phyloP scores from a whole-genome alignment of 169 alveolate species.

The Eimeria acervulina region DNA sequence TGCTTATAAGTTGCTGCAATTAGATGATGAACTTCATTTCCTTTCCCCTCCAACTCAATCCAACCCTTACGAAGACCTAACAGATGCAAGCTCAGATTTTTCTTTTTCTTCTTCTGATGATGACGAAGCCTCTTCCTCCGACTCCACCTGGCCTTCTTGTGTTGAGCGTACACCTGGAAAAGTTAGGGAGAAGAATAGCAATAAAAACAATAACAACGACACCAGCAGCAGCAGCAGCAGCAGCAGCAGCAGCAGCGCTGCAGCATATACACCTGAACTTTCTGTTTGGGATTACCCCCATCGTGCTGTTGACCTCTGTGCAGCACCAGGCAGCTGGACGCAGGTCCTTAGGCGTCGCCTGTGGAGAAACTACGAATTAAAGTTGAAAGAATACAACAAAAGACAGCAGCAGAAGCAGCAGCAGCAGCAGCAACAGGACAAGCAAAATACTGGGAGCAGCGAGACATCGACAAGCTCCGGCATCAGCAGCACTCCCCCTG shows the following conservation, averaged over 20 bases:
- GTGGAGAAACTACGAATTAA: constrained; percentile 49
- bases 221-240: constrained; percentile 38
- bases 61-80: neutral
- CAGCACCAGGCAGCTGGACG: constrained; percentile 99
- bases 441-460: neutral
- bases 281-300: constrained; percentile 72
- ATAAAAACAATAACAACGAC: neutral
- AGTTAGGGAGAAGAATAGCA: no score
- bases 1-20: constrained; percentile 97
- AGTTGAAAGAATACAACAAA: neutral
- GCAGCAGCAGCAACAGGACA: constrained; percentile 75
- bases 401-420: constrained; percentile 77
- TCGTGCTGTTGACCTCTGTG: constrained; percentile 98
- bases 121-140: neutral
- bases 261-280: neutral
- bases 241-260: constrained; percentile 26
- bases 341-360: constrained; percentile 91
- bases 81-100: neutral
- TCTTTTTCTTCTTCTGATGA: neutral
- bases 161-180: neutral
- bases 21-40: constrained; percentile 95
- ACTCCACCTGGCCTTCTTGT: constrained; percentile 12
- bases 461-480: neutral
- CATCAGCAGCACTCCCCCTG: constrained; percentile 36
- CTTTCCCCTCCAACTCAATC: constrained; percentile 60